Conservation (phyloP, 108 stramenopile genomes). For the Fragilariopsis cylindrus region DNA sequence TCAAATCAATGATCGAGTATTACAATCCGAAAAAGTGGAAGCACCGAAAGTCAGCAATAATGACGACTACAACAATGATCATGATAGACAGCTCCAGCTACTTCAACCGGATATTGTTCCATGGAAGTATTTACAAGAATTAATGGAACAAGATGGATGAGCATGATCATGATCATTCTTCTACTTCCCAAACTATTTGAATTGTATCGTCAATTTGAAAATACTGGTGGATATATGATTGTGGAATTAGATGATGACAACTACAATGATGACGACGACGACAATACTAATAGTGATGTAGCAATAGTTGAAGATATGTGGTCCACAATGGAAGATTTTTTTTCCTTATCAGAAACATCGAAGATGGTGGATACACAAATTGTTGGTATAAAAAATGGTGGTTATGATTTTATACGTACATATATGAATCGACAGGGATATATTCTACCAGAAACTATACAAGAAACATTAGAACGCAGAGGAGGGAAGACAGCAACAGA, state of each 20-base stretch:
- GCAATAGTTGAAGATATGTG: conserved; percentile 24
- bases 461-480: conserved; percentile 6
- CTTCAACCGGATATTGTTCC: conserved; percentile 5
- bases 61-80: neutral
- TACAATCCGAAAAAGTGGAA: conserved; percentile 9
- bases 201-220: neutral
- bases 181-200: neutral
- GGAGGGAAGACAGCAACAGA: neutral
- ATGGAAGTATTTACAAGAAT: conserved; percentile 11
- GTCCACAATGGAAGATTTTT: conserved; percentile 14
- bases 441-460: conserved; percentile 22
- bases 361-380: conserved; percentile 10
- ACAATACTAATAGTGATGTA: neutral
- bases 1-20: conserved; percentile 10
- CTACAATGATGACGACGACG: too few species aligned
- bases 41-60: neutral
- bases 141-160: neutral
- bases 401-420: conserved; percentile 28
- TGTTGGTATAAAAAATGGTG: conserved; percentile 15
- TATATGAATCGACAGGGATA: conserved; percentile 1
- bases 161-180: neutral
- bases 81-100: neutral
- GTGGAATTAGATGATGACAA: conserved; percentile 10
- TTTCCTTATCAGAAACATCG: neutral
- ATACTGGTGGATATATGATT: conserved; percentile 18